A percentile compares a stretch with the other conserved stretches of the same genome.
Conservation (phyloP, 495 filamentous ascomycete species). For the Penicillium cataractarum region DNA sequence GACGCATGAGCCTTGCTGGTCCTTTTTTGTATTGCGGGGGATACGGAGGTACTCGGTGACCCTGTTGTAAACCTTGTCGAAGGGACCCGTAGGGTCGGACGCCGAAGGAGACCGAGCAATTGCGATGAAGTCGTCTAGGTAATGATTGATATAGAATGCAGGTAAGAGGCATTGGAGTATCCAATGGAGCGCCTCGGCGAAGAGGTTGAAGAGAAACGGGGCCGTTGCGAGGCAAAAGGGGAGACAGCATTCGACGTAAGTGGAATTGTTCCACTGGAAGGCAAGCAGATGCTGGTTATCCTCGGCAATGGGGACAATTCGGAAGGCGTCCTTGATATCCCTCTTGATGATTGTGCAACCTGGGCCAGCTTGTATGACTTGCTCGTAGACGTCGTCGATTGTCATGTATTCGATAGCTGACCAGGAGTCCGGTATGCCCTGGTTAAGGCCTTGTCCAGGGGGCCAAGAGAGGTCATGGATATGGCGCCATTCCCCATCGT, state of each 20-base stretch:
- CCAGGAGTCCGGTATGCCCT: slow-evolving; percentile 1
- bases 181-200: slow-evolving; percentile 6
- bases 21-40: not conserved
- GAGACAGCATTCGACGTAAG: slow-evolving; percentile 5
- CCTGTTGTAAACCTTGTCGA: not conserved
- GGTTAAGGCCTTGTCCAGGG: not conserved
- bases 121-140: slow-evolving; percentile 4
- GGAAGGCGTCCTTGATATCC: slow-evolving; percentile 1
- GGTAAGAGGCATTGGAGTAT: not conserved
- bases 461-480: not conserved
- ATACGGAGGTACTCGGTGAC: not conserved
- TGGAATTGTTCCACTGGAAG: slow-evolving; percentile 7
- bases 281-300: not conserved
- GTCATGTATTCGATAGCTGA: slow-evolving; percentile 1
- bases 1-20: not conserved
- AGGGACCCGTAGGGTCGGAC: not conserved
- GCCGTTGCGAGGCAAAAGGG: slow-evolving; percentile 9
- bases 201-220: slow-evolving; percentile 11
- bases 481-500: too few relatives aligned
- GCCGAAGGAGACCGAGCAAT: not conserved
- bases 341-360: slow-evolving; percentile 2
- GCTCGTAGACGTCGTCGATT: not conserved
- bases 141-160: slow-evolving; percentile 3
- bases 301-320: not conserved
- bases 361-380: not conserved